Evolutionary conservation across 768 basidiomycete species (phyloP), one percentile per base, ranked within the genome.

Genomic region (Fistulinella prunicolor): DNA sequence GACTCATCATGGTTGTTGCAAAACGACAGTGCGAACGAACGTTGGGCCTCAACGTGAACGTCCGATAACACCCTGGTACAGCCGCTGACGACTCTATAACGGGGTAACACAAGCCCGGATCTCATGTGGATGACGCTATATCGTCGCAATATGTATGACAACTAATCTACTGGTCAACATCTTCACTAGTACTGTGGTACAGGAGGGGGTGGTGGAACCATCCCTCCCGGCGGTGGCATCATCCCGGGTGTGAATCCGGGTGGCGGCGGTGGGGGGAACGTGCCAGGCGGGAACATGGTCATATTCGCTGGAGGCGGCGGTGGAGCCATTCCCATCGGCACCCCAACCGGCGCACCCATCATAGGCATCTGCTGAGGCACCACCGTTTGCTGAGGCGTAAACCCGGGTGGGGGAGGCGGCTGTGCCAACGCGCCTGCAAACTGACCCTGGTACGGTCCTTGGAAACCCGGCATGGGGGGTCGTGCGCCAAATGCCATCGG

Each of bases 381-480:
- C 34, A 86, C 74, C 5, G 83, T 82, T 61, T 85, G 84, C 57
- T 86, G 86, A 17, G 81, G 80, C 0, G 83, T 78, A 49, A 90
- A 90, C 9, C 89, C 89, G 42, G 86, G 81, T 0, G 89, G 89
- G 0, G 90, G 89, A 2, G 87, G 83, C 0, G 88, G 87, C 41
- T 80, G 83, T 3, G 91, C 88, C 46, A 96, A 77, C 14, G 79
- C 86, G 32, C 93, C 93, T 9, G 93, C 93, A 62, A 93, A 95
- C 69, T 94, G 93, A n/a, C 93, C 93, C 71, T 89, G 84, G 60
- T 89, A 88, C 1, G 82, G 85, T 14, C 82, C 86, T 57, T 83
- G 82, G 60, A 79, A 89, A 1, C 83, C 86, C 26, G 84, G 79
- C 69, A 82, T 79, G 6, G 83, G 77, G 14, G 82, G 84, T 20